Conservation (phyloP, 768 basidiomycete genomes). For the Tulasnella calospora region DNA sequence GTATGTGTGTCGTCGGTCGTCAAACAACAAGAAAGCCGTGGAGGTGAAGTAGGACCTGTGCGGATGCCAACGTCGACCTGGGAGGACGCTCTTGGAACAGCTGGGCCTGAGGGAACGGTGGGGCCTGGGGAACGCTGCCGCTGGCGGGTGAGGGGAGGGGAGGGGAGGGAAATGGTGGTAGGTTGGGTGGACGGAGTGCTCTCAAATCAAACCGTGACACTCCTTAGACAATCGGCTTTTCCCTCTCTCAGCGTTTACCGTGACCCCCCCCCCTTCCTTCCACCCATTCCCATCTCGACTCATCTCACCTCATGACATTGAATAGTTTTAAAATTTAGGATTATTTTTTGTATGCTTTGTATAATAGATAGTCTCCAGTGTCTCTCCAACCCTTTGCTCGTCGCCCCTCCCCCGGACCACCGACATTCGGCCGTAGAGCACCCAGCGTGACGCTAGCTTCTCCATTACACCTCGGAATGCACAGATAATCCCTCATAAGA, state of each 20-base stretch:
- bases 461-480: background rate
- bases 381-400: background rate
- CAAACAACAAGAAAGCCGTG: background rate
- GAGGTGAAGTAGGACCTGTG: background rate
- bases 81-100: background rate
- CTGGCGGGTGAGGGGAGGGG: constrained; percentile 6
- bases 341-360: background rate
- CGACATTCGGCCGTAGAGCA: background rate
- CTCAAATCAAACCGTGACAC: constrained; percentile 6
- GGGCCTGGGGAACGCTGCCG: background rate
- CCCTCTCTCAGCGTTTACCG: constrained; percentile 7
- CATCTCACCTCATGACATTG: background rate
- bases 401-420: background rate
- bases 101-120: background rate
- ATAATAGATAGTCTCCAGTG: background rate
- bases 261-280: background rate
- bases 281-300: background rate
- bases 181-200: constrained; percentile 4
- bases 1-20: background rate
- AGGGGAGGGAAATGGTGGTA: constrained; percentile 14
- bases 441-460: background rate
- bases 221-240: constrained; percentile 5
- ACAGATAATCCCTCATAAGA: background rate
- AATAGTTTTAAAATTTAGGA: background rate
- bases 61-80: background rate